phyloP scores from a whole-genome alignment of 2,329 filamentous ascomycete species.

The Botrytis elliptica region DNA sequence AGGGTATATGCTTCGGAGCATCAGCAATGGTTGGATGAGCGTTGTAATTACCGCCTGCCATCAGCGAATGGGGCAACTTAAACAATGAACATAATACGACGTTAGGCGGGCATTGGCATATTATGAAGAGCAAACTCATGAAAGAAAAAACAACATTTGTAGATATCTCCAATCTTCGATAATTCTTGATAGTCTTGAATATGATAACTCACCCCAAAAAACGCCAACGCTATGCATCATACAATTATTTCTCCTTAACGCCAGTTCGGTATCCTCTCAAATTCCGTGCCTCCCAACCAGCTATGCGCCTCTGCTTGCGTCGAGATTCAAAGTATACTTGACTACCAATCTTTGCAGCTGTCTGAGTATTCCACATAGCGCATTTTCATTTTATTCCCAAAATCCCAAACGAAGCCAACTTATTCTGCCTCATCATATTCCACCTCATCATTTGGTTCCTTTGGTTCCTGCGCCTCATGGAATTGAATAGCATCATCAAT shows the following conservation, averaged over 20 bases:
- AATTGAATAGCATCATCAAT: constrained; percentile 94
- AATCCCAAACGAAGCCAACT: neutral
- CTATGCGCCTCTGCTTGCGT: constrained; percentile 12
- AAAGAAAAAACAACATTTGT: neutral
- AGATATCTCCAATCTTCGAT: neutral
- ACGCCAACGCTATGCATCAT: constrained; percentile 29
- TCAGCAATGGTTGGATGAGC: neutral
- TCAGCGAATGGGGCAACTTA: neutral
- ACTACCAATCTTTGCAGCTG: neutral
- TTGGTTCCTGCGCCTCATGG: constrained; percentile 89
- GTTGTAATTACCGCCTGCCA: neutral
- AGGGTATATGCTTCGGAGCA: neutral
- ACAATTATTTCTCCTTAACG: constrained; percentile 13
- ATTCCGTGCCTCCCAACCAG: constrained; percentile 2
- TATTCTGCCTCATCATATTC: constrained; percentile 46
- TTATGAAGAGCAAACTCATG: neutral
- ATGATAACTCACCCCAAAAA: constrained; percentile 12
- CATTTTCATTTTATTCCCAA: neutral
- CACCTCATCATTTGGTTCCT: constrained; percentile 69
- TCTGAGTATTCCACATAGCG: neutral
- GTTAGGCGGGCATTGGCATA: neutral
- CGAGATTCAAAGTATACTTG: neutral
- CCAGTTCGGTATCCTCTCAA: constrained; percentile 18
- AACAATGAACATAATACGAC: neutral
- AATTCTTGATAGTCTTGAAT: neutral